Evolutionary conservation across 2,329 filamentous ascomycete species (phyloP).

Genomic region (Colletotrichum sp.): DNA sequence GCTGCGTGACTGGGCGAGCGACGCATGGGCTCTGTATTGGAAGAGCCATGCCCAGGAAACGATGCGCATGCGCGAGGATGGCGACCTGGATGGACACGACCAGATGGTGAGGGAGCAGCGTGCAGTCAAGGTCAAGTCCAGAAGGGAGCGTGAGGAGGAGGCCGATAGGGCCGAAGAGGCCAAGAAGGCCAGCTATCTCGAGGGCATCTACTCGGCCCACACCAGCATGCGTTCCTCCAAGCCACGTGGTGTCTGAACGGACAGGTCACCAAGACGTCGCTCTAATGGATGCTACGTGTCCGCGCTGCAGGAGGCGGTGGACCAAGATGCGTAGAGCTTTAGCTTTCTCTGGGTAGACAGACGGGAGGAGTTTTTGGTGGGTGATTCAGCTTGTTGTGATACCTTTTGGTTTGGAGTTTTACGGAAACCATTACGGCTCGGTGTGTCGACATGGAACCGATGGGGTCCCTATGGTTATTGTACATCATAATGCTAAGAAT

Average conservation of each 20-base stretch:
- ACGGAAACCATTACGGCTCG: background rate
- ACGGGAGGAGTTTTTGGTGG: constrained; percentile 7
- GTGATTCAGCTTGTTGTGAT: background rate
- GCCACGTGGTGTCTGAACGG: background rate
- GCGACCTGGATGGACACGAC: background rate
- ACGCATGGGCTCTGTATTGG: constrained; percentile 9
- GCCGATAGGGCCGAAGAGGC: constrained; percentile 11
- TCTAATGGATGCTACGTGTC: background rate
- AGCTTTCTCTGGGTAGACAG: background rate
- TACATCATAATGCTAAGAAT: background rate
- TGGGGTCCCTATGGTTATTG: background rate
- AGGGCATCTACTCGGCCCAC: constrained; percentile 14
- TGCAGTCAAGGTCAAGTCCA: background rate
- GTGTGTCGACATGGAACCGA: background rate
- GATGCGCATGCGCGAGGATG: background rate
- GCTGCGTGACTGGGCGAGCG: constrained; percentile 15
- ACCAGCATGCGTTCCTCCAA: constrained; percentile 11
- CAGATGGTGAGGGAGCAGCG: constrained; percentile 10
- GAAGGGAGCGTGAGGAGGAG: constrained; percentile 11
- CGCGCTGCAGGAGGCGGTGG: background rate
- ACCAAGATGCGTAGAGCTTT: background rate
- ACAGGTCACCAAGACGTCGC: background rate
- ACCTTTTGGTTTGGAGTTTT: constrained; percentile 14
- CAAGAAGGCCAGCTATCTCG: constrained; percentile 16
- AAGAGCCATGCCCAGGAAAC: constrained; percentile 33